A percentile compares a stretch with the other conserved stretches of the same genome.
phyloP scores from a whole-genome alignment of 2,329 filamentous ascomycete species.

The Neopestalotiopsis sp. region DNA sequence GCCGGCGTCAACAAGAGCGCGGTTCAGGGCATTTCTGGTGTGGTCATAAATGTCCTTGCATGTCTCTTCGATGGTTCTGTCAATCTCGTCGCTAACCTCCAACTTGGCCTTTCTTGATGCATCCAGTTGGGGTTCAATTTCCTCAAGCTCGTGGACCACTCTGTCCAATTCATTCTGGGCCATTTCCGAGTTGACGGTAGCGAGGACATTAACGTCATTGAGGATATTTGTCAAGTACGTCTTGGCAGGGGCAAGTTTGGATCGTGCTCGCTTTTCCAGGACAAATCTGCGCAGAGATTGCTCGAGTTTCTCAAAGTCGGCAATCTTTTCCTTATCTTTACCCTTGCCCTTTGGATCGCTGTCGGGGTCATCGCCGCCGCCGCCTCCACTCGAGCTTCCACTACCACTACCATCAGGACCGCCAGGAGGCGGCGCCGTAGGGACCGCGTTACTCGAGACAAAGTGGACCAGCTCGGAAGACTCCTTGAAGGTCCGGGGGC shows the following conservation, averaged over 20 bases:
- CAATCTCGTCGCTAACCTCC: slow-evolving; percentile 82
- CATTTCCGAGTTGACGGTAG: slow-evolving; percentile 85
- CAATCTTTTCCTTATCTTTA: slow-evolving; percentile 85
- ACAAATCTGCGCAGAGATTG: slow-evolving; percentile 90
- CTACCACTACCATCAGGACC: slow-evolving; percentile 60
- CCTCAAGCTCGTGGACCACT: slow-evolving; percentile 78
- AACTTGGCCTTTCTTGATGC: slow-evolving; percentile 79
- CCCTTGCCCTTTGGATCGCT: slow-evolving; percentile 63
- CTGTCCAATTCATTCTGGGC: slow-evolving; percentile 84
- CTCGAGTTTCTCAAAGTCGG: slow-evolving; percentile 90
- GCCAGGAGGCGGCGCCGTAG: slow-evolving; percentile 67
- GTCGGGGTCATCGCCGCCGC: slow-evolving; percentile 60
- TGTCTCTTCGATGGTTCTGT: slow-evolving; percentile 81
- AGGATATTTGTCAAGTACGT: slow-evolving; percentile 95
- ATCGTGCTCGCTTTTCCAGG: slow-evolving; percentile 91
- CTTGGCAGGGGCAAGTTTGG: slow-evolving; percentile 93
- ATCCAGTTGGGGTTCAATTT: slow-evolving; percentile 86
- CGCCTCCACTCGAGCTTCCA: slow-evolving; percentile 59
- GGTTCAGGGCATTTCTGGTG: slow-evolving; percentile 76
- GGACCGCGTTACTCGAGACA: slow-evolving; percentile 95
- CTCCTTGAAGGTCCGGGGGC: slow-evolving; percentile 91
- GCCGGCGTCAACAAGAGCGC: slow-evolving; percentile 78
- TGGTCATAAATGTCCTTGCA: slow-evolving; percentile 86
- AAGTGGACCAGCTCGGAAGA: slow-evolving; percentile 94
- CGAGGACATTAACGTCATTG: slow-evolving; percentile 82